These are phyloP conservation scores for Herpetospermum pedunculosum DNA, from an alignment of 306 rosid species.

Conservation along the genomic window DNA sequence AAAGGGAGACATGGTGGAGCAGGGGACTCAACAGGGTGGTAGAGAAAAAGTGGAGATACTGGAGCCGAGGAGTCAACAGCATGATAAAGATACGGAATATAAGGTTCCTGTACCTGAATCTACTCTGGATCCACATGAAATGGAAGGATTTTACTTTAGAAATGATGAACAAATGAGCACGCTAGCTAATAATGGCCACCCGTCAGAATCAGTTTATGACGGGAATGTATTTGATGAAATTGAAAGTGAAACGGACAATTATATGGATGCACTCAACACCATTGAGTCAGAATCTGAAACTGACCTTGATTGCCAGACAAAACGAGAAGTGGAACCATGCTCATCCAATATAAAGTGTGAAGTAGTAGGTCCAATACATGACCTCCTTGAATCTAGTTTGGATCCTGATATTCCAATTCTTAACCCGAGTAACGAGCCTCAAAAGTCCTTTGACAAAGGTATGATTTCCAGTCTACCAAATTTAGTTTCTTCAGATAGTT, in stretches of 20 bases:
- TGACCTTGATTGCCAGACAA: slow-evolving; percentile 65
- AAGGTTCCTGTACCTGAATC: slow-evolving; percentile 23
- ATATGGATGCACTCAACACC: slow-evolving; percentile 85
- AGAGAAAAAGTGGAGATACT: slow-evolving; percentile 18
- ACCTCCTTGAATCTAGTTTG: slow-evolving; percentile 19
- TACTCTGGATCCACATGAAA: slow-evolving; percentile 22
- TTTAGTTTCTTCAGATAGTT: slow-evolving; percentile 12
- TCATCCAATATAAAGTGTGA: slow-evolving; percentile 17
- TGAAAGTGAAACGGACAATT: slow-evolving; percentile 75
- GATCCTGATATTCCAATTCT: slow-evolving; percentile 26
- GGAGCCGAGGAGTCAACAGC: slow-evolving; percentile 35
- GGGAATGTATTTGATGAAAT: slow-evolving; percentile 39
- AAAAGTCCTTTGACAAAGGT: slow-evolving; percentile 27
- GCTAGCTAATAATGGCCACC: slow-evolving; percentile 6
- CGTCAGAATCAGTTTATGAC: slow-evolving; percentile 20
- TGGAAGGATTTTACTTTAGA: slow-evolving; percentile 20
- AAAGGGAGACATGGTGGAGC: neutral
- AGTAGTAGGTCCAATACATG: slow-evolving; percentile 27
- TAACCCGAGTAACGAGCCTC: slow-evolving; percentile 25
- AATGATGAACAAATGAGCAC: slow-evolving; percentile 19
- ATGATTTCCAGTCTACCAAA: slow-evolving; percentile 10
- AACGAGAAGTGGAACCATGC: slow-evolving; percentile 38
- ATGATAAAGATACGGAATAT: slow-evolving; percentile 28
- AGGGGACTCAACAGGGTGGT: neutral
- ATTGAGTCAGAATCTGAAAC: slow-evolving; percentile 80